A percentile compares a stretch with the other conserved stretches of the same genome.
Conservation (phyloP, 2,329 filamentous ascomycete species). For the Fusarium siculi region DNA sequence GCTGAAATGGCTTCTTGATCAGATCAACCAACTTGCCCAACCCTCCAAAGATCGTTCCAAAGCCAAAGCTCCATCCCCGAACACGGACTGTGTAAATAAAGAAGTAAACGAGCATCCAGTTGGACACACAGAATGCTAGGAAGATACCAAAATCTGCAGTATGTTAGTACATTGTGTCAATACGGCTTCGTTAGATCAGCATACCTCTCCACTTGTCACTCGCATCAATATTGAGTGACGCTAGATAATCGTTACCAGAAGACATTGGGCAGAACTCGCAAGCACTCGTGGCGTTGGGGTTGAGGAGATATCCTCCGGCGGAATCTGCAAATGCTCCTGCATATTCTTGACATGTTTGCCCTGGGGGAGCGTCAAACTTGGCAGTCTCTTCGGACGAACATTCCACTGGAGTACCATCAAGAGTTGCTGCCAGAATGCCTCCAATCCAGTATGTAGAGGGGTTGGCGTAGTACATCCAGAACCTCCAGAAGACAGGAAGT, state of each 20-base stretch:
- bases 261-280: conserved; percentile 78
- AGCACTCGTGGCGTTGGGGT: conserved; percentile 64
- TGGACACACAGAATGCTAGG: conserved; percentile 74
- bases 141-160: conserved; percentile 73
- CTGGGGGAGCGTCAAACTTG: conserved; percentile 69
- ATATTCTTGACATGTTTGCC: conserved; percentile 72
- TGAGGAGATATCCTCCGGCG: conserved; percentile 69
- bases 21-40: conserved; percentile 32
- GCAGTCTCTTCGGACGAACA: conserved; percentile 54
- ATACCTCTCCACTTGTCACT: conserved; percentile 70
- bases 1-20: conserved; percentile 37
- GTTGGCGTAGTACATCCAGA: conserved; percentile 39
- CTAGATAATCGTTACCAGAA: conserved; percentile 69
- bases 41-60: conserved; percentile 54
- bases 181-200: neutral
- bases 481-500: conserved; percentile 73
- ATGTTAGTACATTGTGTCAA: neutral
- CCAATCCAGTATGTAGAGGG: conserved; percentile 39
- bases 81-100: conserved; percentile 81
- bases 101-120: conserved; percentile 79
- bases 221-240: conserved; percentile 60
- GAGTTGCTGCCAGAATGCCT: conserved; percentile 35
- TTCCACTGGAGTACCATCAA: conserved; percentile 45
- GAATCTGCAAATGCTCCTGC: conserved; percentile 64
- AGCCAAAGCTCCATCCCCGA: conserved; percentile 75